Evolutionary conservation across 2,329 filamentous ascomycete genomes (phyloP), one percentile per base, ranked within the genome.

Genomic region (Fusarium sp.): DNA sequence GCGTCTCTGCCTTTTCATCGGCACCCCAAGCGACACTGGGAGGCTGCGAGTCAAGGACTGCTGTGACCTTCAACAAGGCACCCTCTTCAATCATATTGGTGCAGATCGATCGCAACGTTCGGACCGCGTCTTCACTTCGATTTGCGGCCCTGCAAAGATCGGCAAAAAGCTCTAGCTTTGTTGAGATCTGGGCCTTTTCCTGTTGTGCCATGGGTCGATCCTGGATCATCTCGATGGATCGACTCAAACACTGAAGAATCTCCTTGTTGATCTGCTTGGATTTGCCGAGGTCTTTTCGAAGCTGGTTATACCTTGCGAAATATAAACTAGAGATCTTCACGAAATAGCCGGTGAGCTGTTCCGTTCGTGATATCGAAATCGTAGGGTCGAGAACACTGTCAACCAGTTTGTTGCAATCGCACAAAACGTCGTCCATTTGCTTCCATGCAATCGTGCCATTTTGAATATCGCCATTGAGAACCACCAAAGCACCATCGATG

Each of bases 281-380:
- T 45, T 78, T 82, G 6, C 80, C 79, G 0, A 79, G 70, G 25
- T 81, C 79, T 52, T 86, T 87, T 16, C 84, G 80, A 64, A 88
- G 76, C 46, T 84, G 82, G 20, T 86, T 80, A 74, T 89, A 88
- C 49, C 87, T 83, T n/a, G 88, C 83, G 76, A 90, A 93, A 76
- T 93, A 93, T 5, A 92, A 83, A 71, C 91, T 90, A 0, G 91
- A 93, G 27, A 93, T 86, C 72, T 90, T 92, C 66, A 91, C 85
- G 60, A 87, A 83, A 69, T 89, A 88, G 4, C 81, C 82, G n/a
- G 70, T 74, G 15, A 82, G 71, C 53, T 80, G 77, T 29, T 80
- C 80, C 2, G 71, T 52, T 49, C 74, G 77, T 20, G 74, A 57
- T 11, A 69, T 47, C 2, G 80, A 78, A 15, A 77, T 62, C 6